Base-by-base conservation (phyloP, 2,329 filamentous ascomycete species). In the Penicillium sp. region DNA sequence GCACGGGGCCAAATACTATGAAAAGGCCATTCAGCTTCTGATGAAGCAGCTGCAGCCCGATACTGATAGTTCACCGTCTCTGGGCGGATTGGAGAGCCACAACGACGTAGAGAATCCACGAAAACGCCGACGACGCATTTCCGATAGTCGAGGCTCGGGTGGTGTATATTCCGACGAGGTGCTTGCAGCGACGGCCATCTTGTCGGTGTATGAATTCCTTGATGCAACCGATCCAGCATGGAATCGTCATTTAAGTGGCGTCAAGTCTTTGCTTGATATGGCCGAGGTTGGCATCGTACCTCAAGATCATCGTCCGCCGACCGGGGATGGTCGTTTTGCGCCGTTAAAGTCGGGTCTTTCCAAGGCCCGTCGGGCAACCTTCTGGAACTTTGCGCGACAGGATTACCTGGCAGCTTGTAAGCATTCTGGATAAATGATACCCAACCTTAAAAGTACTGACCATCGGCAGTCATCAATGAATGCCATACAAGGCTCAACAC, bases 121-220 rank as follows among this genome's bases (percentile, higher is more conserved):
- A 69, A 62, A 80, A 69, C 63, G 76, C 65, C 67, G 70, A 24
- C 58, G 71, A 49, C 67, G 71, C 37, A 65, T 67, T 39, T 73
- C 79, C 18, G 79, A 80, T 60, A 81, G 80, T 53, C 67, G 69
- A 33, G 62, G 74, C 14, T 71, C 72, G 8, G 67, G 76, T 67
- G 70, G 71, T 18, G 68, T 68, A 6, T 68, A 73, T 52, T 76
- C 73, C 0, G 85, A 87, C 59, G 84, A 88, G 54, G 77, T 87
- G 3, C 76, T 88, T 19, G 84, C 85, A 8, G 85, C 86, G 2
- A 85, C 85, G 2, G 85, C 86, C 0, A 87, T 89, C 13, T 70
- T 89, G 1, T 88, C 85, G 54, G 83, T 86, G 0, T 88, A 88
- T 64, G 86, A 89, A 58, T 84, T 88, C 54, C 74, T 88, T n/a